Base-by-base conservation (phyloP, 805 yeast species). In the Kuraishia ogatae region DNA sequence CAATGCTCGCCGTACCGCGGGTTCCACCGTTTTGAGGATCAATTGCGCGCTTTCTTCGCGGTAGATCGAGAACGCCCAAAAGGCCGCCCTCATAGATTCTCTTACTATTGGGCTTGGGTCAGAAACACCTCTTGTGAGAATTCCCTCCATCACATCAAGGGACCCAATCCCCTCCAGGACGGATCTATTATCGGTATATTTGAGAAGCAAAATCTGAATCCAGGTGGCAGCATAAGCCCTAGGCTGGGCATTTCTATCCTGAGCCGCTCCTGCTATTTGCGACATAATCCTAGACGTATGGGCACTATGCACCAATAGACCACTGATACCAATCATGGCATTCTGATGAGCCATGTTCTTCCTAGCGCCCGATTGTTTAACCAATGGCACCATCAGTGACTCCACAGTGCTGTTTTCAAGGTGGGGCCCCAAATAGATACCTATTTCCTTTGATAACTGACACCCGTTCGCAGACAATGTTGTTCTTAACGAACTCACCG, bases 91-190 rank as follows among this genome's bases (percentile, higher is more conserved):
- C 73, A 85, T 87, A 0, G 82, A 72, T 61, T 84, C 96, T 59
- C 97, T 77, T 0, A 89, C 97, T 0, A 80, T 72, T 0, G 92
- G 89, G 56, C 87, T 86, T 0, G 97, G 89, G 66, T 92, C 98
- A 0, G 81, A 65, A 0, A 94, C 71, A 21, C 93, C 85, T 60
- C 81, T 84, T 2, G 70, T 57, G 1, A 89, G 63, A 58, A 83
- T 72, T 51, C 75, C 80, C 39, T 74, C 83, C 1, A 84, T 66
- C 2, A 68, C 61, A 19, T 77, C 87, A 10, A 74, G 55, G 13
- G 71, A 71, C 50, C 71, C 61, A 0, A 71, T 51, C 52, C 55
- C 52, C 52, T 67, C 71, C 51, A 68, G 64, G 57, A 71, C 57
- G 46, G 57, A 23, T 23, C 58, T 63, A 59, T 69, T 64, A 7